Conservation (phyloP, 1,139 yeast genomes). For the Diutina pseudorugosa region DNA sequence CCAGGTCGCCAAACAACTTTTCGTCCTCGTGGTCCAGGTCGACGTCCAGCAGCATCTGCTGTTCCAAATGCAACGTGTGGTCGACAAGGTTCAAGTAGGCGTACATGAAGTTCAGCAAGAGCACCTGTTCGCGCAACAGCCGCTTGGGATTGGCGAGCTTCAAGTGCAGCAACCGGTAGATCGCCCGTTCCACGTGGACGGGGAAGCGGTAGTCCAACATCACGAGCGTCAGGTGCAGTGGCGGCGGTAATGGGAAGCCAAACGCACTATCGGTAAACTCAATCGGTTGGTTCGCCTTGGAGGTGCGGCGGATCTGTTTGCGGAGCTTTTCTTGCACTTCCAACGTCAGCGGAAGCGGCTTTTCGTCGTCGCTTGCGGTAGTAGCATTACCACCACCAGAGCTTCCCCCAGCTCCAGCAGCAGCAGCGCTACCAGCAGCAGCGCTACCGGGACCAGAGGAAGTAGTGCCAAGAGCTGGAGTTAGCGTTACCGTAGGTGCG, state of each 20-base stretch:
- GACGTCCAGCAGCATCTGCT: conserved; percentile 17
- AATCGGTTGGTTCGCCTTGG: conserved; percentile 54
- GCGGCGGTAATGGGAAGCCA: conserved; percentile 77
- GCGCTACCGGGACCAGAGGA: not conserved
- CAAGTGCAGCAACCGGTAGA: conserved; percentile 81
- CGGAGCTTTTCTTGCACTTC: conserved; percentile 37
- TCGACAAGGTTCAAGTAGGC: conserved; percentile 90
- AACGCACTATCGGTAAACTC: conserved; percentile 74
- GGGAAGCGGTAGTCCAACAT: conserved; percentile 85
- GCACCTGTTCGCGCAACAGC: conserved; percentile 82
- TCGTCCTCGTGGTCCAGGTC: conserved; percentile 9
- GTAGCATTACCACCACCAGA: not conserved
- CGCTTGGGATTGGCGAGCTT: conserved; percentile 90
- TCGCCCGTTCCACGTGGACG: conserved; percentile 89
- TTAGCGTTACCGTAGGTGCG: not conserved
- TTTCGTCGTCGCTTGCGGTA: conserved; percentile 6
- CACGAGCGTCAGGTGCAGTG: conserved; percentile 59
- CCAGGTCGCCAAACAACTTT: conserved; percentile 4
- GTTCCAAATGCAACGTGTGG: conserved; percentile 71
- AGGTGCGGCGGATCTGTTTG: conserved; percentile 30
- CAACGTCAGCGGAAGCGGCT: conserved; percentile 24
- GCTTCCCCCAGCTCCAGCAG: not conserved
- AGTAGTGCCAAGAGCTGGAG: not conserved
- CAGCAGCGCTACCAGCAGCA: not conserved
- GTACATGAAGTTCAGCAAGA: conserved; percentile 92